These are phyloP conservation scores for Hydrangea macrophylla DNA, from an alignment of 148 eudicot genomes.

Conservation along the genomic window DNA sequence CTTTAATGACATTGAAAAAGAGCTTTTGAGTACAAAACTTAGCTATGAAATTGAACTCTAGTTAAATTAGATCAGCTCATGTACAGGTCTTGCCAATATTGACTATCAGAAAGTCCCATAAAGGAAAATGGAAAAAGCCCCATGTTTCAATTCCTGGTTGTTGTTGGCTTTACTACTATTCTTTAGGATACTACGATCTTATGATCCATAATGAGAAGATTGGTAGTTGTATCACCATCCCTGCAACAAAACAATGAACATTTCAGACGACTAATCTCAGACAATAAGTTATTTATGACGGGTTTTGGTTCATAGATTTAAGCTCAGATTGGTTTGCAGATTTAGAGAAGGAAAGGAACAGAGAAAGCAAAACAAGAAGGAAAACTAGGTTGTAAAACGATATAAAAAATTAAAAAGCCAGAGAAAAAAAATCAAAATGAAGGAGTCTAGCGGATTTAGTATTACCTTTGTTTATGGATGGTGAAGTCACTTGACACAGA, in stretches of 20 bases:
- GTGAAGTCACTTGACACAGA: slow-evolving; percentile 6
- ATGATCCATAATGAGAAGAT: not conserved
- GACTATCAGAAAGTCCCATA: not conserved
- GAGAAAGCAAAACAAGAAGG: too few species aligned
- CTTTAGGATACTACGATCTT: not conserved
- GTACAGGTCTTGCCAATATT: slow-evolving; percentile 8
- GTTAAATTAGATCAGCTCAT: not conserved
- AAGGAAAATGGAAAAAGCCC: not conserved
- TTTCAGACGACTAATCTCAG: not conserved
- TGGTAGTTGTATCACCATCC: not conserved
- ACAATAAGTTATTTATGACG: not conserved
- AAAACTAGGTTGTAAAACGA: too few species aligned
- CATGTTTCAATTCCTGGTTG: not conserved
- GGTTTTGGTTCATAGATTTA: too few species aligned
- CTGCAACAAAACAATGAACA: not conserved
- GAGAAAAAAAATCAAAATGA: too few species aligned
- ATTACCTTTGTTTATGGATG: slow-evolving; percentile 4
- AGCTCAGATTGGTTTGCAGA: not conserved
- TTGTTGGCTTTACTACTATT: not conserved
- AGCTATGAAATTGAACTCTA: too few species aligned
- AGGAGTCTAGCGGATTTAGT: too few species aligned
- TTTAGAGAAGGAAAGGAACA: not conserved
- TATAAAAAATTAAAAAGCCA: too few species aligned
- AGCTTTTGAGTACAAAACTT: too few species aligned
- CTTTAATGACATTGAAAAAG: too few species aligned